These are phyloP conservation scores for Ilyonectria sp. DNA, from an alignment of 2,329 filamentous ascomycete species.

Conservation along the genomic window DNA sequence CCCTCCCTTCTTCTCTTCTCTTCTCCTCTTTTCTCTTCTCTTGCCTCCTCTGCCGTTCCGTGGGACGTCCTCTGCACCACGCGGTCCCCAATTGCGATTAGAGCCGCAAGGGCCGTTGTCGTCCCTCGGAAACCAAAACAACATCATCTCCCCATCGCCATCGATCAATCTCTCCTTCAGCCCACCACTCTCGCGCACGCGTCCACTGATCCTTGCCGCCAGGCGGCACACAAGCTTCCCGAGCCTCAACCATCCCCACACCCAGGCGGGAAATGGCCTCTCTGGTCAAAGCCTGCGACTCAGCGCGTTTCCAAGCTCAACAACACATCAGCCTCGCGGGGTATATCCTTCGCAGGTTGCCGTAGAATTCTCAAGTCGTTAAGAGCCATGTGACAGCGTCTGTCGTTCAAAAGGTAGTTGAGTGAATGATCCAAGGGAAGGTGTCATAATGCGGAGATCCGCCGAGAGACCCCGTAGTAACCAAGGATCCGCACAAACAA, in stretches of 20 bases:
- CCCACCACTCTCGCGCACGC: slow-evolving; percentile 53
- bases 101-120: slow-evolving; percentile 26
- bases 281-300: slow-evolving; percentile 46
- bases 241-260: slow-evolving; percentile 44
- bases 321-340: slow-evolving; percentile 57
- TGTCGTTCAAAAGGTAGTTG: slow-evolving; percentile 54
- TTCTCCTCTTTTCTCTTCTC: slow-evolving; percentile 35
- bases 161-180: slow-evolving; percentile 51
- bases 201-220: slow-evolving; percentile 48
- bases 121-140: slow-evolving; percentile 42
- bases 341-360: slow-evolving; percentile 61
- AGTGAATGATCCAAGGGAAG: slow-evolving; percentile 51
- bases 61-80: slow-evolving; percentile 38
- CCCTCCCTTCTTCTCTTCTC: slow-evolving; percentile 28
- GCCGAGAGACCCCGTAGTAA: slow-evolving; percentile 47
- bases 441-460: slow-evolving; percentile 46
- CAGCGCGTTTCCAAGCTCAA: slow-evolving; percentile 53
- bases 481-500: slow-evolving; percentile 50
- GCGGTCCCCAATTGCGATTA: slow-evolving; percentile 11
- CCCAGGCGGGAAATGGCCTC: slow-evolving; percentile 36
- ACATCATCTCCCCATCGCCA: slow-evolving; percentile 46
- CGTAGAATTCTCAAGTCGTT: slow-evolving; percentile 54
- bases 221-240: slow-evolving; percentile 45
- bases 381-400: slow-evolving; percentile 56
- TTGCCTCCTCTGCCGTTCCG: slow-evolving; percentile 41